Base-by-base conservation (phyloP, 106 monocot species). In the Cymbidium sinense region DNA sequence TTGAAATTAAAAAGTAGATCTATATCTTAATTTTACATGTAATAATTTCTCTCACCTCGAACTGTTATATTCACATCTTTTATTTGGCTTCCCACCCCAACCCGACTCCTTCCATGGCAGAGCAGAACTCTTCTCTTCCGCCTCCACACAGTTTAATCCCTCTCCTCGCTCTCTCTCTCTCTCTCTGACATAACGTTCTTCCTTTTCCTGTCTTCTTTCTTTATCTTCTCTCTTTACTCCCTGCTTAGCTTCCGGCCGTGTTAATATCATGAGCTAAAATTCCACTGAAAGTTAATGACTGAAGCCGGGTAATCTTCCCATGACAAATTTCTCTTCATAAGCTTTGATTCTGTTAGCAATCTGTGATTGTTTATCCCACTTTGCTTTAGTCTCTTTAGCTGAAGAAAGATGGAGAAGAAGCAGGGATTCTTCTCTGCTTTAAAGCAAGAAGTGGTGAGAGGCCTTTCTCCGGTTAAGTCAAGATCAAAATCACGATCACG, bases 381-480 rank as follows among this genome's bases (percentile, higher is more conserved):
- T 13, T 25, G 61, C 23, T 61, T 61, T 7, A 7, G 13, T 47
- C 15, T 47, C 1, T 47, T 69, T 69, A n/a, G n/a, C 69, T 31
- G 31, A 31, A 34, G 31, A 33, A 50, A 51, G 51, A 95, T 95
- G 95, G 95, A 95, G 85, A 92, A 77, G 81, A 93, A 85, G 84
- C 92, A 88, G 61, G 95, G 95, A 35, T 93, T 95, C 81, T 92
- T 95, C 85, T 83, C 90, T 39, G 87, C 88, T 27, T 76, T 95
- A 41, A 91, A 84, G 85, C 85, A 94, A 79, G 94, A 92, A 81
- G 86, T 95, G 55, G 85, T 88, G 62, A 75, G 89, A 20, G 91
- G 91, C 33, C 77, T 92, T 18, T 92, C 91, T 11, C 89, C 91
- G 29, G 77, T 75, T 34, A 70, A 84, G 69, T 79, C 84, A 8